phyloP scores from a whole-genome alignment of 1,284 basidiomycete species.

The Ganoderma sinense region DNA sequence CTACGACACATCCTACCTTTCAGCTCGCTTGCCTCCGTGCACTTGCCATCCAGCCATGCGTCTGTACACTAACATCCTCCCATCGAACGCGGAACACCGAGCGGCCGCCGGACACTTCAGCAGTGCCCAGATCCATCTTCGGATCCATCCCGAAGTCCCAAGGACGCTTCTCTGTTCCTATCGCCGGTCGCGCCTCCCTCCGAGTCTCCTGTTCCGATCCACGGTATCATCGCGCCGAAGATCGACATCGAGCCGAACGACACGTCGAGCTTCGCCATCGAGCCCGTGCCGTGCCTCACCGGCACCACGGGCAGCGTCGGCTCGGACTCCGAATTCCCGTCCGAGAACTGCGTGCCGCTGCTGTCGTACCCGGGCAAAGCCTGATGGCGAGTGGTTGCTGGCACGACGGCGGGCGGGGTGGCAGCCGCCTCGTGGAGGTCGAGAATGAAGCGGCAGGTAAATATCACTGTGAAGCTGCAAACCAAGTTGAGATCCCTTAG shows the following conservation, averaged over 20 bases:
- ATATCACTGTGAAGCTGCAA: not conserved
- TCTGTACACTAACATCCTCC: not conserved
- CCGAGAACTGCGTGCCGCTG: not conserved
- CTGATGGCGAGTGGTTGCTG: not conserved
- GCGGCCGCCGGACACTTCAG: not conserved
- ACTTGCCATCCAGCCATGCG: too few relatives aligned
- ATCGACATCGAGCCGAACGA: not conserved
- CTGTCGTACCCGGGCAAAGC: not conserved
- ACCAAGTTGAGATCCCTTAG: not conserved
- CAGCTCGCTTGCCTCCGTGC: too few relatives aligned
- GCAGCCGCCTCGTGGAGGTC: conserved; percentile 3
- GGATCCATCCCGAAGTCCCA: not conserved
- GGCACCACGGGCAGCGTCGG: not conserved
- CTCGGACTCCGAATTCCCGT: not conserved
- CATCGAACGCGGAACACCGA: not conserved
- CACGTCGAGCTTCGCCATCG: not conserved
- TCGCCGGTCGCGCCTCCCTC: not conserved
- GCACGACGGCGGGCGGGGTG: not conserved
- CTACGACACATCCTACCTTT: too few relatives aligned
- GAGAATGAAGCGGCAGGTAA: conserved; percentile 9
- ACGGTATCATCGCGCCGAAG: not conserved
- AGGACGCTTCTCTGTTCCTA: not conserved
- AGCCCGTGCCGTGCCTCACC: not conserved
- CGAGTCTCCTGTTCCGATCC: not conserved
- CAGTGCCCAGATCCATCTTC: not conserved